Evolutionary conservation across 192 early-diverging fungal species (phyloP).

Genomic region (Coemansia umbellata): DNA sequence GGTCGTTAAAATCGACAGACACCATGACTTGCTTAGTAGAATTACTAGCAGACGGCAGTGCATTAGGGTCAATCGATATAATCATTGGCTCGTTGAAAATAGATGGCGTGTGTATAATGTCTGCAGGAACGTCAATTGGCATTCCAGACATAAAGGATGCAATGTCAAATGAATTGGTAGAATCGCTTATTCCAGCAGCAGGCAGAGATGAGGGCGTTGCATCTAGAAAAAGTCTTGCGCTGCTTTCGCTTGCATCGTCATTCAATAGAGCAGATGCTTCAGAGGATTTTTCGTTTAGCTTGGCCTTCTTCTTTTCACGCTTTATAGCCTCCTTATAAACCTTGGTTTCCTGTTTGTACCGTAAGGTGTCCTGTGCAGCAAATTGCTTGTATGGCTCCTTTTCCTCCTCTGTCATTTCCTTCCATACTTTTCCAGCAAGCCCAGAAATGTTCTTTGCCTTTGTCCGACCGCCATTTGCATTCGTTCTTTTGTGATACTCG

Average conservation of each 20-base stretch:
- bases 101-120: constrained; percentile 1
- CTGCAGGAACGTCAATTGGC: constrained; percentile 1
- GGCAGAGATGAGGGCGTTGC: constrained; percentile 1
- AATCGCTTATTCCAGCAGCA: constrained; percentile 1
- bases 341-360: constrained; percentile 69
- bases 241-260: background rate
- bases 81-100: constrained; percentile 19
- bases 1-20: constrained; percentile 2
- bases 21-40: background rate
- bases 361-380: constrained; percentile 58
- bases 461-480: constrained; percentile 4
- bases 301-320: constrained; percentile 8
- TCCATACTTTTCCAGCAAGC: constrained; percentile 51
- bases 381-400: constrained; percentile 53
- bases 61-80: constrained; percentile 4
- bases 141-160: constrained; percentile 5
- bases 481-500: constrained; percentile 8
- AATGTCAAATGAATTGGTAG: background rate
- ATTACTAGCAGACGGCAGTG: background rate
- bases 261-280: background rate
- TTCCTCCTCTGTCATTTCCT: constrained; percentile 53
- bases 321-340: constrained; percentile 32
- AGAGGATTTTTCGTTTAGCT: background rate
- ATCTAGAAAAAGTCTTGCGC: background rate
- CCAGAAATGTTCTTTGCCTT: constrained; percentile 22